Evolutionary conservation across 441 rosid genomes (phyloP).

Genomic region (Adansonia grandidieri): DNA sequence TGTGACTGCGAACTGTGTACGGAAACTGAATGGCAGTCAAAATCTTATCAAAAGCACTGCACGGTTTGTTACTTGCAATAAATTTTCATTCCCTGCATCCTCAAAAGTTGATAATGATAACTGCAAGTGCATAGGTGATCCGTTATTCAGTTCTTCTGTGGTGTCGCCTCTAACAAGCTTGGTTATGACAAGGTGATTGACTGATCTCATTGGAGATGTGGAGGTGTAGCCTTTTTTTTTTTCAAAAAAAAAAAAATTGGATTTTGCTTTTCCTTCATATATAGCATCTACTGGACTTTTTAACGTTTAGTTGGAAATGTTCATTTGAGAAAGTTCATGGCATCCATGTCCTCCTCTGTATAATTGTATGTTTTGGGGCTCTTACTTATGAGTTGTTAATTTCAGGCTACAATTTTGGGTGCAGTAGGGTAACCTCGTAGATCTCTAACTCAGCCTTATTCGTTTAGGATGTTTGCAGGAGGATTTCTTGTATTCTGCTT

Average conservation of each 20-base stretch:
- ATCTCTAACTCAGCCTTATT: slow-evolving; percentile 32
- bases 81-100: slow-evolving; percentile 37
- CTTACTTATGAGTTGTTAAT: slow-evolving; percentile 12
- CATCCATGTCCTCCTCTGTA: slow-evolving; percentile 35
- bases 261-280: not conserved
- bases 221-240: slow-evolving; percentile 19
- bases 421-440: slow-evolving; percentile 39
- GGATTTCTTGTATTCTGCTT: slow-evolving; percentile 32
- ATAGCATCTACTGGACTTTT: slow-evolving; percentile 46
- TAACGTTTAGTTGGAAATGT: slow-evolving; percentile 17
- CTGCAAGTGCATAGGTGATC: slow-evolving; percentile 61
- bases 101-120: slow-evolving; percentile 62
- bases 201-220: not conserved
- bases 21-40: slow-evolving; percentile 32
- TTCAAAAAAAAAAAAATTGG: not conserved
- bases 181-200: slow-evolving; percentile 55
- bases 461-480: slow-evolving; percentile 16
- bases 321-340: slow-evolving; percentile 26
- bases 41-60: slow-evolving; percentile 26
- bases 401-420: slow-evolving; percentile 50
- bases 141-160: slow-evolving; percentile 52
- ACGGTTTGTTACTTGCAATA: slow-evolving; percentile 27
- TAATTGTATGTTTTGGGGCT: slow-evolving; percentile 30
- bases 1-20: slow-evolving; percentile 35
- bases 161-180: slow-evolving; percentile 56